phyloP scores from a whole-genome alignment of 352 stramenopile genomes.

The Phytophthora citricola region DNA sequence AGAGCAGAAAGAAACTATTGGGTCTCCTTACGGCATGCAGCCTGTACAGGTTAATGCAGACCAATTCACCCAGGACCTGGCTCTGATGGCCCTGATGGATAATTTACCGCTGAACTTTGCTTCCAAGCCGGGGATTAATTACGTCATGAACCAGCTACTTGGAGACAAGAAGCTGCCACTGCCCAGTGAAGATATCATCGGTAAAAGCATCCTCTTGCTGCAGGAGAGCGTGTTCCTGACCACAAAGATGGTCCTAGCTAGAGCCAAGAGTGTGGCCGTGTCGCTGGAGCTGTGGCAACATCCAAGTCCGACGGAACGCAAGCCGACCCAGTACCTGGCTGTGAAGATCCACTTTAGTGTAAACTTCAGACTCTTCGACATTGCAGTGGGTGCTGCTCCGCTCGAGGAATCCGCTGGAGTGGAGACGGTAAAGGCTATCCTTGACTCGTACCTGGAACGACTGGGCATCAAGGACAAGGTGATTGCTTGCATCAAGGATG shows the following conservation, averaged over 20 bases:
- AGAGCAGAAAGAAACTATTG: conserved; percentile 48
- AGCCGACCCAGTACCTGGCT: conserved; percentile 61
- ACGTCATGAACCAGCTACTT: conserved; percentile 68
- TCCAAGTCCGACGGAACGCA: conserved; percentile 37
- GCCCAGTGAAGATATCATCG: conserved; percentile 62
- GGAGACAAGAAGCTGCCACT: conserved; percentile 72
- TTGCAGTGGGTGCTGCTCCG: conserved; percentile 62
- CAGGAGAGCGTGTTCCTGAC: conserved; percentile 78
- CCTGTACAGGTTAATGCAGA: conserved; percentile 54
- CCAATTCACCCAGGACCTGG: conserved; percentile 77
- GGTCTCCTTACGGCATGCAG: conserved; percentile 28
- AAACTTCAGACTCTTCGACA: conserved; percentile 73
- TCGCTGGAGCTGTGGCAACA: conserved; percentile 75
- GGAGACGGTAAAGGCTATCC: conserved; percentile 49
- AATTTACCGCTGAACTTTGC: conserved; percentile 76
- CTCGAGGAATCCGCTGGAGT: conserved; percentile 49
- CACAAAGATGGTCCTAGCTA: conserved; percentile 68
- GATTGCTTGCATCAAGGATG: conserved; percentile 64
- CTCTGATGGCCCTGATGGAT: conserved; percentile 74
- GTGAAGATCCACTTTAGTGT: conserved; percentile 82
- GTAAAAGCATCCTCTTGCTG: conserved; percentile 70
- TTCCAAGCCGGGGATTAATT: conserved; percentile 67
- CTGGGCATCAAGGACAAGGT: conserved; percentile 81
- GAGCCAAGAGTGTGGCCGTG: conserved; percentile 65
- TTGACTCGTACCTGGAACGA: conserved; percentile 70